Base-by-base conservation (phyloP, 805 yeast species). In the Metschnikowia picachoensis region DNA sequence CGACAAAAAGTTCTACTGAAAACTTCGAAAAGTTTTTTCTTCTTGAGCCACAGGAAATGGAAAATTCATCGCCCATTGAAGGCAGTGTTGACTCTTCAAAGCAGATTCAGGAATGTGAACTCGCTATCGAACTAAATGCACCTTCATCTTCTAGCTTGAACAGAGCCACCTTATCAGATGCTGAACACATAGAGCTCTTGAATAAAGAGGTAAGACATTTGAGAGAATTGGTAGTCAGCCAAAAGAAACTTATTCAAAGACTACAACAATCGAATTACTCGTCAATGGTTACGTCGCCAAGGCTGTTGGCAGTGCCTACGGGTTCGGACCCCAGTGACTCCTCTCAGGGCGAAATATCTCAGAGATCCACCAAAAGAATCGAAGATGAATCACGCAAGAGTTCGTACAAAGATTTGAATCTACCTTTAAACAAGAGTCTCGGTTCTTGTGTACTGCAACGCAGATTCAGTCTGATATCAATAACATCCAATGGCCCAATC, bases 71-170 rank as follows among this genome's bases (percentile, higher is more conserved):
- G 25, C 25, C 25, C 25, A 7, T 7, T 5, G 25, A 20, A 20
- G 25, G 25, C 25, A 20, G 25, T 20, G 4, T 7, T 7, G 25
- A 20, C 25, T 20, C 25, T 7, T 20, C 7, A 20, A 20, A 20
- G 4, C 25, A 20, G 25, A 20, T 5, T 20, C 25, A 20, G 25
- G 25, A 14, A 34, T 14, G 17, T 13, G n/a, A 27, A 34, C 15
- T 15, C 13, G 16, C n/a, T 13, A 27, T 29, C 29, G 28, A 34
- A 33, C 29, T 14, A 29, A 16, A 15, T 16, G 12, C 29, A 27
- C 74, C 76, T 3, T 68, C 73, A 5, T 61, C 69, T 47, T 67
- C 70, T 3, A 49, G 51, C 16, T 70, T 70, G 43, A 70, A 71
- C 48, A 50, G 73, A 35, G 56, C 62, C 12, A 33, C 44, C 9